Evolutionary conservation across 345 rosid genomes (phyloP).

Genomic region (Dipteronia dyeriana): DNA sequence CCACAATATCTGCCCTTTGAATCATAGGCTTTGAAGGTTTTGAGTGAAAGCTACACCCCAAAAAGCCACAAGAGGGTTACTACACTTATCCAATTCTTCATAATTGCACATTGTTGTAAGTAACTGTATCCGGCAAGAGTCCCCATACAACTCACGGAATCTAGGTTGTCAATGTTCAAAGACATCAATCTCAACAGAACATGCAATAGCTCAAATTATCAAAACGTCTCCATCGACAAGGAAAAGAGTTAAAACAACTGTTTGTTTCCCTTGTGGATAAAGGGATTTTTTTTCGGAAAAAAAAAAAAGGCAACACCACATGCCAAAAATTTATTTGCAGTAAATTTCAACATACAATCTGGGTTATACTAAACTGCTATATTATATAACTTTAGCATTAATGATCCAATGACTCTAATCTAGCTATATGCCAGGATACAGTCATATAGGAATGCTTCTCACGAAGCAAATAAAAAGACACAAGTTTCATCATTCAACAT

Average conservation of each 20-base stretch:
- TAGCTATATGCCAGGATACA: neutral
- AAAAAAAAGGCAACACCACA: too few relatives aligned
- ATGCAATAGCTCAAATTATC: neutral
- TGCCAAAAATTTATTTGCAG: too few relatives aligned
- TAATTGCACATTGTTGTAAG: neutral
- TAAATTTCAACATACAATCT: neutral
- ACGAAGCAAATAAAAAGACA: neutral
- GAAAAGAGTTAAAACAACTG: neutral
- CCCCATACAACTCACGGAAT: neutral
- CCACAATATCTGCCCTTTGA: neutral
- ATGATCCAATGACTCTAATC: neutral
- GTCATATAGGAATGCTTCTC: neutral
- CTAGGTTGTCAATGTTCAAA: neutral
- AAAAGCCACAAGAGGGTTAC: neutral
- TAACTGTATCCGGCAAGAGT: neutral
- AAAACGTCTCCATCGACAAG: conserved; percentile 2
- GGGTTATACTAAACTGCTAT: neutral
- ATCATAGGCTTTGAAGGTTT: neutral
- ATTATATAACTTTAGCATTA: neutral
- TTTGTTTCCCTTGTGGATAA: neutral
- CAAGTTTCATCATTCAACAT: conserved; percentile 14
- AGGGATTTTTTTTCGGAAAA: too few relatives aligned
- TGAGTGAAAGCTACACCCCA: neutral
- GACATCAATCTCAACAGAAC: neutral
- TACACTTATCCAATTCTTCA: neutral